phyloP scores from a whole-genome alignment of 345 rosid species.

The Psidium friedrichsthalianum region DNA sequence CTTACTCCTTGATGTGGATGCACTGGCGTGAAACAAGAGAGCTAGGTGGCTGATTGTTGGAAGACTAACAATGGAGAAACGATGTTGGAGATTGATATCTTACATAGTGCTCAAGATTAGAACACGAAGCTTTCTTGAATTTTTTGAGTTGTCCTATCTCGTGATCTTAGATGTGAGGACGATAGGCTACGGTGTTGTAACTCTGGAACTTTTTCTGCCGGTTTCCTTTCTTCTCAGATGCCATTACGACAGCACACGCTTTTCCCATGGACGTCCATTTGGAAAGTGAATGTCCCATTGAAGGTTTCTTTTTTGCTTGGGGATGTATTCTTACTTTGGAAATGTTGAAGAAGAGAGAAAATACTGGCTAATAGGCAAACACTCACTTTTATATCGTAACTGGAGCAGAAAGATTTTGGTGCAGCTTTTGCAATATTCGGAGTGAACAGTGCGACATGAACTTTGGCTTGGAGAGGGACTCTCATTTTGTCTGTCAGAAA shows the following conservation, averaged over 20 bases:
- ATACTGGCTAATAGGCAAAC: not conserved
- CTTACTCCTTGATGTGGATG: not conserved
- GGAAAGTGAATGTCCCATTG: not conserved
- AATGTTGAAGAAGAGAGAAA: not conserved
- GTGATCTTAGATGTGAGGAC: not conserved
- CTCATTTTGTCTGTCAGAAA: not conserved
- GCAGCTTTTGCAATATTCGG: not conserved
- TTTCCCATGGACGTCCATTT: not conserved
- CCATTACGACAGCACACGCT: not conserved
- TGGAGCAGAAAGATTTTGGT: not conserved
- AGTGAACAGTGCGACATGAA: not conserved
- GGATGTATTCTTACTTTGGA: not conserved
- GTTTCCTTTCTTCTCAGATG: not conserved
- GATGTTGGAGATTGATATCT: not conserved
- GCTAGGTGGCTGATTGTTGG: not conserved
- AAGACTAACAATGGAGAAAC: not conserved
- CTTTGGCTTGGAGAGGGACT: not conserved
- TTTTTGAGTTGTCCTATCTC: not conserved
- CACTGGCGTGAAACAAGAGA: not conserved
- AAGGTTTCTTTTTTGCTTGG: not conserved
- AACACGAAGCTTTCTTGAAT: not conserved
- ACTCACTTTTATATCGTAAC: not conserved
- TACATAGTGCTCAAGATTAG: not conserved
- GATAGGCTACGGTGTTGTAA: not conserved
- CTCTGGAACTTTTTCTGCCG: not conserved